Evolutionary conservation across 2,329 filamentous ascomycete species (phyloP), one percentile per base, ranked within the genome.

Genomic region (Cladophialophora yegresii): DNA sequence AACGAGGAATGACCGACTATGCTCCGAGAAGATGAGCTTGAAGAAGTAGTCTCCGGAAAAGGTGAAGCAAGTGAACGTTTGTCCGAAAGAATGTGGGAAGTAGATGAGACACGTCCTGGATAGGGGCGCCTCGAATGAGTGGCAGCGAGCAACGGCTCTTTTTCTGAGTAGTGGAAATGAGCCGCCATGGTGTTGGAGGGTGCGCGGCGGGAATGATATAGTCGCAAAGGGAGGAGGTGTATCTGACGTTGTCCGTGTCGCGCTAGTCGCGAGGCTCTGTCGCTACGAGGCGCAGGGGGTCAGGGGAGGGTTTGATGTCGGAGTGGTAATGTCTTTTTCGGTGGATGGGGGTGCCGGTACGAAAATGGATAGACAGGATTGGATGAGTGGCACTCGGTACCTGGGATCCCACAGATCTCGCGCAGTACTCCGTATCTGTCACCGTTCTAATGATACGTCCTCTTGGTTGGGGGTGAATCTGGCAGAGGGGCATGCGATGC

Each of bases 201-300:
- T 53, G 49, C 22, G 54, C 22, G 56, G 32, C 57, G 50, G 51
- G 62, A 13, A 22, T 54, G 30, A 61, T 54, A 65, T 62, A 65
- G 43, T 49, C 45, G 26, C 9, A 26, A 30, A 43, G 26, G 4
- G 20, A 43, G 51, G 66, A 59, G 49, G 47, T 59, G 60, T 61
- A 62, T 59, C 57, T 63, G 63, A 65, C 53, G 60, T 51, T 28
- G 47, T 63, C 26, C 20, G 50, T 54, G 59, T 59, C 51, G 65
- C 62, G 58, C 61, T 23, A 62, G 47, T 23, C 23, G 60, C 58
- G 50, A 63, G 56, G 57, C 60, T 61, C 54, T 49, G 26, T 28
- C 26, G 50, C 20, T 61, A 40, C 16, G 28, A 8, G 53, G 47
- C 57, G 53, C 40, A 61, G 45, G 58, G 49, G 53, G 40, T 49